Base-by-base conservation (phyloP, 2,329 filamentous ascomycete genomes). In the Chaetomium olivaceum region DNA sequence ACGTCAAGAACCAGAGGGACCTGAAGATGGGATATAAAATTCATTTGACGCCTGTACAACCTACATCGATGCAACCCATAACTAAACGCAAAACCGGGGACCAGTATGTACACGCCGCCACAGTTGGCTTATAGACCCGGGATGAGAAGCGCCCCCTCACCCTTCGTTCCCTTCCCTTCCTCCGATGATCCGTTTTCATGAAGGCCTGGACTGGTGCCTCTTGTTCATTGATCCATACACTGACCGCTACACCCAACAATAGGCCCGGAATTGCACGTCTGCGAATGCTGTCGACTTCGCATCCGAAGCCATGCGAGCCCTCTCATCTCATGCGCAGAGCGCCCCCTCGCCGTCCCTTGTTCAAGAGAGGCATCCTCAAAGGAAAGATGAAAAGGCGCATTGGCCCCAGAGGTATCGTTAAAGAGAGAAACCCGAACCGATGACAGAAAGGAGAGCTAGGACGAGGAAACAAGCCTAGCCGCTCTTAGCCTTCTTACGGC, bases 401-500 rank as follows among this genome's bases (percentile, higher is more conserved):
- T 54, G 27, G 4, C 55, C 64, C 63, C 61, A 56, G 58, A 75
- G 71, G 71, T 73, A 75, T 75, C 73, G 74, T 73, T 58, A 69
- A 68, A 72, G 65, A 73, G 71, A 66, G 75, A 72, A 71, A 73
- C 73, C 73, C 69, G 73, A 55, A 58, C 36, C 55, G 51, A 64
- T 43, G 50, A 54, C 8, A 65, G 51, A 74, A 68, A 69, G 71
- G 70, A 67, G 71, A 72, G 69, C 73, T 67, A 72, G 67, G 43
- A n/a, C 5, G 21, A 9, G 64, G 71, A 69, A 66, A 66, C 57
- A 59, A 68, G 67, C 73, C 71, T 74, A 77, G 69, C 73, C 73
- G 72, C 73, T 76, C 74, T 79, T 79, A 80, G 78, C 80, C 83
- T 87, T 87, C 82, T 86, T 87, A 74, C 83, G 83, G 70, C 80